Percentiles rank a stretch among this genome's conserved stretches.
Evolutionary conservation across 805 yeast genomes (phyloP).

Genomic region (Torulaspora maleeae): DNA sequence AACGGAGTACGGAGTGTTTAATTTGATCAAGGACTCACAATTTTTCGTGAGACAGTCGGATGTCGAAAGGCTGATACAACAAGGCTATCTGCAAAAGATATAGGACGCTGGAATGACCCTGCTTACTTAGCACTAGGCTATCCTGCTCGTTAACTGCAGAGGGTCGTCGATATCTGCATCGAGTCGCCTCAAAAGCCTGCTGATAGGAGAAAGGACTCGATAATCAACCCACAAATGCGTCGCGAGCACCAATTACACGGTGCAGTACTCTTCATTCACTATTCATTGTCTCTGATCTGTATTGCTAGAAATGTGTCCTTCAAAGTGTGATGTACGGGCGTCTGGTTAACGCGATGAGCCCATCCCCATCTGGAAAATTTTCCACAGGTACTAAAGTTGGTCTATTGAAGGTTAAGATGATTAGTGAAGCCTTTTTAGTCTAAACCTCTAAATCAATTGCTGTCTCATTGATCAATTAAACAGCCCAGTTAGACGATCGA

Average conservation of each 20-base stretch:
- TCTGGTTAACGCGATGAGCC: conserved; percentile 2
- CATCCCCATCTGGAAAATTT: conserved; percentile 3
- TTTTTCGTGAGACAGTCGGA: conserved; percentile 91
- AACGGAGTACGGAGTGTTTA: conserved; percentile 95
- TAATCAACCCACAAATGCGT: no score
- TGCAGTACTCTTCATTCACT: neutral
- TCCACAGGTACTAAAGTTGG: neutral
- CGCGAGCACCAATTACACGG: neutral
- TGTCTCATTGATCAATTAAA: neutral
- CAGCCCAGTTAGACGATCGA: neutral
- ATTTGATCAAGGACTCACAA: conserved; percentile 87
- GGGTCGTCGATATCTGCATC: no score
- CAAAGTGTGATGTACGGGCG: neutral
- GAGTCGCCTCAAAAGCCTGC: no score
- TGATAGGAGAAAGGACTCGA: no score
- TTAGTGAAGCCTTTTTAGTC: no score
- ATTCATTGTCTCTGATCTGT: no score
- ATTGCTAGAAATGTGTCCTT: neutral
- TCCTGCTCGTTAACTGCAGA: neutral
- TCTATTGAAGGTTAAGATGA: neutral
- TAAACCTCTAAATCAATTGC: neutral
- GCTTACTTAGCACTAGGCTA: neutral
- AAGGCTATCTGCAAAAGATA: conserved; percentile 81
- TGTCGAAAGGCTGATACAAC: conserved; percentile 89
- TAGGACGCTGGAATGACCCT: conserved; percentile 22